Conservation (phyloP, 371 early-diverging fungal genomes). For the Lichtheimia hyalospora region DNA sequence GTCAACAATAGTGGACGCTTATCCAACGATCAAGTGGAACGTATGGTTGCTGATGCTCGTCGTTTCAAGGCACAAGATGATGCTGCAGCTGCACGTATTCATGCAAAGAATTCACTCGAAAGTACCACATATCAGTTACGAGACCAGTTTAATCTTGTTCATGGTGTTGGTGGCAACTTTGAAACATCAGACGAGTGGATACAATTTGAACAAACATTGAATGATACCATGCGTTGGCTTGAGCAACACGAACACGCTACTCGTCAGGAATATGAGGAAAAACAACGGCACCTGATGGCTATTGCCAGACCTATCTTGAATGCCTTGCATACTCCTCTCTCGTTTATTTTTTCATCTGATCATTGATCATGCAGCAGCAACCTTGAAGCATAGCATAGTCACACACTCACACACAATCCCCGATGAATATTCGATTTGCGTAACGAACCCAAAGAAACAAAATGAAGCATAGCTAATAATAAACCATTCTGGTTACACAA, state of each 20-base stretch:
- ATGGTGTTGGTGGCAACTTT: constrained; percentile 62
- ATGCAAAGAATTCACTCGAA: constrained; percentile 87
- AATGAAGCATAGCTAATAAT: no score
- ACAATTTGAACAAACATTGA: constrained; percentile 78
- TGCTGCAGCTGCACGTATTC: constrained; percentile 77
- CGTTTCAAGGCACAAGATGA: constrained; percentile 88
- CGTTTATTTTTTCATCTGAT: no score
- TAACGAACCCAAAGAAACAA: no score
- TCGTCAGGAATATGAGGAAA: constrained; percentile 92
- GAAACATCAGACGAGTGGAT: constrained; percentile 64
- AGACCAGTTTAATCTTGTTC: constrained; percentile 14
- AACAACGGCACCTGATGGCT: constrained; percentile 80
- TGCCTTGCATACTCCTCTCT: no score
- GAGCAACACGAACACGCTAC: constrained; percentile 82
- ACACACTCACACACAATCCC: no score
- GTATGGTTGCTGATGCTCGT: constrained; percentile 89
- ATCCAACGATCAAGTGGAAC: constrained; percentile 87
- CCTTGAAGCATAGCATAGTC: no score
- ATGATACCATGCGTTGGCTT: constrained; percentile 83
- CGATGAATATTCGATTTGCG: no score
- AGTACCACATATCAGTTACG: constrained; percentile 85
- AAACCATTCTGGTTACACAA: no score
- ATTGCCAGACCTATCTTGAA: no score
- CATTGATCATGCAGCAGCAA: no score
- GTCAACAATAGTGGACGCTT: constrained; percentile 93